These are phyloP conservation scores for Chlorokybus atmophyticus DNA, from an alignment of 139 green algal genomes.

Conservation along the genomic window DNA sequence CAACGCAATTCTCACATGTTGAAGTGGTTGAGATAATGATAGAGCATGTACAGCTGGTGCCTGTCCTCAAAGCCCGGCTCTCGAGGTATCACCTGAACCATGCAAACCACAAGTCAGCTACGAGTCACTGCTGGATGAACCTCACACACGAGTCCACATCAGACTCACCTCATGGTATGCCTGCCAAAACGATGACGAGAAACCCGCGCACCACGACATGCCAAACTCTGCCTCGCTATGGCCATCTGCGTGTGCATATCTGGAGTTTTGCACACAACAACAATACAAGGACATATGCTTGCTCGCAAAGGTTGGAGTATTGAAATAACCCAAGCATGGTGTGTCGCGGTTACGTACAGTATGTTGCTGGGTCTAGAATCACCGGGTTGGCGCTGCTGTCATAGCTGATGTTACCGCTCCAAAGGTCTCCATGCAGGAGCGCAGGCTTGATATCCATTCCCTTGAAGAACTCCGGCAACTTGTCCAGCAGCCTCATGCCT, in stretches of 20 bases:
- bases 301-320: too few relatives aligned
- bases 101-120: not conserved
- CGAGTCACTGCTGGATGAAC: not conserved
- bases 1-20: too few relatives aligned
- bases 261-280: too few relatives aligned
- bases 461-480: slow-evolving; percentile 67
- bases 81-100: slow-evolving; percentile 45
- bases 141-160: not conserved
- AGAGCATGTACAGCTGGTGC: slow-evolving; percentile 66
- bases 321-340: too few relatives aligned
- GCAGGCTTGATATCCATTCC: slow-evolving; percentile 50
- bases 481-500: slow-evolving; percentile 43
- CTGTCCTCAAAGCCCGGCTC: slow-evolving; percentile 57
- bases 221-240: slow-evolving; percentile 92
- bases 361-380: slow-evolving; percentile 73
- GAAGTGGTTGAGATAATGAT: slow-evolving; percentile 90
- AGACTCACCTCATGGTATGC: slow-evolving; percentile 28
- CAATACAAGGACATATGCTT: too few relatives aligned
- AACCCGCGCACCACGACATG: slow-evolving; percentile 83
- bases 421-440: slow-evolving; percentile 90
- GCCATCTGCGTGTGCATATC: slow-evolving; percentile 53
- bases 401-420: slow-evolving; percentile 82
- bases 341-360: too few relatives aligned
- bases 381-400: slow-evolving; percentile 44
- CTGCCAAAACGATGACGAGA: slow-evolving; percentile 31